Evolutionary conservation across 768 basidiomycete genomes (phyloP), one percentile per base, ranked within the genome.

Genomic region (Podaxis sp.): DNA sequence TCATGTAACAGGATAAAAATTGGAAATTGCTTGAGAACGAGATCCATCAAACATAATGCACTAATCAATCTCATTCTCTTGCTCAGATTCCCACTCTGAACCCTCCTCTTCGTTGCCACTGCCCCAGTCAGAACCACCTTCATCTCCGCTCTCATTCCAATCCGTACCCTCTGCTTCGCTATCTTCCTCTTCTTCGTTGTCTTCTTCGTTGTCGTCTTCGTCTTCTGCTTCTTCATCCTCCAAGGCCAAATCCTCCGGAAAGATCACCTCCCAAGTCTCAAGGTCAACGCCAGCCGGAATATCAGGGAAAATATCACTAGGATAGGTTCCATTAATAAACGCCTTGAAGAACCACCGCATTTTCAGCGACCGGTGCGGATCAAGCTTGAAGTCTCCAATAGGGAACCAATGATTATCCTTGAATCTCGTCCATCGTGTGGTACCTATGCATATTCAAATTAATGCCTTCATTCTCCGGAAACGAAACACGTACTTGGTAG

Each of bases 351-450:
- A 24, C 59, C 59, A 60, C 11, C 36, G 59, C 12, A 27, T 19
- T 25, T 53, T 60, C 17, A 60, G 8, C 27, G 19, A 7, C 22
- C 22, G 24, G 24, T 11, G 36, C 12, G 53, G 60, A 17, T 49
- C 38, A 8, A 5, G 13, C 4, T 13, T 17, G 17, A 17, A 5
- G 41, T 56, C 54, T 41, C 36, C 33, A 22, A 61, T 55, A 11
- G 53, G 60, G 25, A 61, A 47, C 60, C 60, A 61, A 47, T 47
- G 29, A 17, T 46, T 46, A 22, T 49, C 60, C 43, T 36, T 43
- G 12, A 37, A 37, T 33, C 60, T 43, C 53, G 6, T 55, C 60
- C 60, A 61, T 25, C 29, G 36, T 22, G 55, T 50, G 2, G 46
- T 62, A 56, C 54, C 61, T 62, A 15, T 27, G 15, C 22, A 19